Evolutionary conservation across 352 stramenopile genomes (phyloP), one percentile per base, ranked within the genome.

Genomic region (Phytophthora parvispora): DNA sequence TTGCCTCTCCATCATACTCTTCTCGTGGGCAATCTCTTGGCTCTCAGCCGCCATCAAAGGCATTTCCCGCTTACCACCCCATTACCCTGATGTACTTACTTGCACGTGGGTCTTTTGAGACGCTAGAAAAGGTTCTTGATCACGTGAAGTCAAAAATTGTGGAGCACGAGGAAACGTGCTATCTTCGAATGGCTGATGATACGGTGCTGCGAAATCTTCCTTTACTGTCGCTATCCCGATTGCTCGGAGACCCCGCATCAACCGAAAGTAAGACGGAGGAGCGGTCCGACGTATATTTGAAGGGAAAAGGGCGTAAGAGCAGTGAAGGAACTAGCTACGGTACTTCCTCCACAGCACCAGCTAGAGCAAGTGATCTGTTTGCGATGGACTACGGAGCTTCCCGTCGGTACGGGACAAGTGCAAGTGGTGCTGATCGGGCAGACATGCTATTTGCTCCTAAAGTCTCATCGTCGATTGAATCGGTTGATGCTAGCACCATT

Each of bases 101-200:
- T 5, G 74, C 80, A 49, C 66, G 84, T 38, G 87, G 90, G 13
- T 87, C 78, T 15, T 94, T 96, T 31, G 48, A 71, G 18, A 90
- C 73, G n/a, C 63, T 94, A 4, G 70, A 93, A 47, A 75, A 60
- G 20, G 47, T 90, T 20, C 61, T 95, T 9, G 71, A 87, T 27
- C 71, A 94, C 38, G 74, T 95, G 42, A 80, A 86, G 47, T 47
- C 64, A 3, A 79, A 76, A 31, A 82, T 97, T 43, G n/a, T 79
- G 18, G 75, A 85, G 38, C 84, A 96, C 47, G 83, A 96, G 60
- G 86, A 94, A 73, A 78, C 68, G 13, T 94, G 86, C 42, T 97
- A 94, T 65, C 29, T 96, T 25, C 81, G 80, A 48, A 96, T 96
- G 90, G 58, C 77, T 13, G 75, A 93, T 16, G 77, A 87, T 36